These are phyloP conservation scores for Linnemannia hyalina DNA, from an alignment of 192 early-diverging fungal species.

Conservation along the genomic window DNA sequence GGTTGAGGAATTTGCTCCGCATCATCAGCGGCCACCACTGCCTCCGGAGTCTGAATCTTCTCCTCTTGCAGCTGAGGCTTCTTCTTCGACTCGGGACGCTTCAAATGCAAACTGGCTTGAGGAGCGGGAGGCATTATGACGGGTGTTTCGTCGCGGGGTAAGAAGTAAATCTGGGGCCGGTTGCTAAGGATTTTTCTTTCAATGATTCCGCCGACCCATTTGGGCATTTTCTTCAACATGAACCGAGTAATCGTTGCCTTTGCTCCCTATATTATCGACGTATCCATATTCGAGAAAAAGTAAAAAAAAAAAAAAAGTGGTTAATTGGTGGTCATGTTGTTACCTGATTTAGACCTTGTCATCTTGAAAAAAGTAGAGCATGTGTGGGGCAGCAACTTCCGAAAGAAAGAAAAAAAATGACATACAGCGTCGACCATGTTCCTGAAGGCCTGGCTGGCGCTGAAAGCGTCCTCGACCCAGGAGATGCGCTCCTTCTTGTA, in stretches of 20 bases:
- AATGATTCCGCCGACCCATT: background rate
- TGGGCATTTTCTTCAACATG: background rate
- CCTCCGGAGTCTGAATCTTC: too few relatives aligned
- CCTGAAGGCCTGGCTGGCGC: background rate
- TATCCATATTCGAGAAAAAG: too few relatives aligned
- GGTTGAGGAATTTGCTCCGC: background rate
- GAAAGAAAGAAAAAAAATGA: background rate
- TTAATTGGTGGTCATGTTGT: too few relatives aligned
- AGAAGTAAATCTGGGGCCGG: background rate
- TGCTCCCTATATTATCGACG: background rate
- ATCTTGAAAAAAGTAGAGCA: too few relatives aligned
- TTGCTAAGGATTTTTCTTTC: background rate
- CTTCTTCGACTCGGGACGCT: background rate
- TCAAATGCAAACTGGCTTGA: background rate
- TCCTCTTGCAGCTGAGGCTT: too few relatives aligned
- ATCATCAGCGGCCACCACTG: background rate
- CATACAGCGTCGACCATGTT: background rate
- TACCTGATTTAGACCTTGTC: too few relatives aligned
- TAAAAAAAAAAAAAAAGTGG: too few relatives aligned
- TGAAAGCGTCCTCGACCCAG: background rate
- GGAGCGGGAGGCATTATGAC: background rate
- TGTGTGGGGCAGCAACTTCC: too few relatives aligned
- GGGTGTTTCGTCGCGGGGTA: background rate
- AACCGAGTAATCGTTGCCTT: background rate
- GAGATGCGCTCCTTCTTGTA: conserved; percentile 13